Conservation (phyloP, 768 basidiomycete genomes). For the Pisolithus tinctorius region DNA sequence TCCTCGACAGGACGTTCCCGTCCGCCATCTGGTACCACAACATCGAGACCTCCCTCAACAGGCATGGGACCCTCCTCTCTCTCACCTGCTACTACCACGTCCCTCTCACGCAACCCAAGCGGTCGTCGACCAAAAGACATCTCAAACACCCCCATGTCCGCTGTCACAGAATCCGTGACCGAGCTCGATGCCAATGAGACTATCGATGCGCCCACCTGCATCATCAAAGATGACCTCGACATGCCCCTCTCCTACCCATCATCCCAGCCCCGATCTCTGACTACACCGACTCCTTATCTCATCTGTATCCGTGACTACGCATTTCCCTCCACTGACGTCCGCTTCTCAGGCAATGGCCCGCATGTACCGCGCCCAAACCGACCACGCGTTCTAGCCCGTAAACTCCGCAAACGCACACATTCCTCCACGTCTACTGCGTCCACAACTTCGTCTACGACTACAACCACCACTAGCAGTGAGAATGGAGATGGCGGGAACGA, state of each 20-base stretch:
- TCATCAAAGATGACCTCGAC: no score
- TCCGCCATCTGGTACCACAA: slow-evolving; percentile 16
- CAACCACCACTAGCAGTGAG: no score
- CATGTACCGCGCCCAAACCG: slow-evolving; percentile 35
- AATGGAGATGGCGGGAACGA: slow-evolving; percentile 3
- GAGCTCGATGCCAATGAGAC: background rate
- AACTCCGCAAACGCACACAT: slow-evolving; percentile 16
- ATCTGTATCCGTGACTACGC: slow-evolving; percentile 49
- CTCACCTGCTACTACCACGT: background rate
- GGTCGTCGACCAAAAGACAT: slow-evolving; percentile 13
- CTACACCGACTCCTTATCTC: slow-evolving; percentile 1
- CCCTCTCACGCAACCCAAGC: slow-evolving; percentile 12
- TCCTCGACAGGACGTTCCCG: slow-evolving; percentile 16
- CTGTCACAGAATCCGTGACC: slow-evolving; percentile 4
- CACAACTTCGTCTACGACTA: slow-evolving; percentile 5
- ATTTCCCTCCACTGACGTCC: slow-evolving; percentile 34
- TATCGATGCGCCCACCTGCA: background rate
- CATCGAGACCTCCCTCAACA: slow-evolving; percentile 16
- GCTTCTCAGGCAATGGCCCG: slow-evolving; percentile 37
- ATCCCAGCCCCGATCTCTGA: no score
- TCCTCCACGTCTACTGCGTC: slow-evolving; percentile 20
- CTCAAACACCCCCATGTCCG: slow-evolving; percentile 6
- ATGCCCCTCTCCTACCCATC: no score
- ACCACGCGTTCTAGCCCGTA: slow-evolving; percentile 22
- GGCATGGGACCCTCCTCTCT: slow-evolving; percentile 6